Percentiles rank a stretch among this genome's conserved stretches.
Conservation (phyloP, 2,329 filamentous ascomycete genomes). For the Nemania serpens region DNA sequence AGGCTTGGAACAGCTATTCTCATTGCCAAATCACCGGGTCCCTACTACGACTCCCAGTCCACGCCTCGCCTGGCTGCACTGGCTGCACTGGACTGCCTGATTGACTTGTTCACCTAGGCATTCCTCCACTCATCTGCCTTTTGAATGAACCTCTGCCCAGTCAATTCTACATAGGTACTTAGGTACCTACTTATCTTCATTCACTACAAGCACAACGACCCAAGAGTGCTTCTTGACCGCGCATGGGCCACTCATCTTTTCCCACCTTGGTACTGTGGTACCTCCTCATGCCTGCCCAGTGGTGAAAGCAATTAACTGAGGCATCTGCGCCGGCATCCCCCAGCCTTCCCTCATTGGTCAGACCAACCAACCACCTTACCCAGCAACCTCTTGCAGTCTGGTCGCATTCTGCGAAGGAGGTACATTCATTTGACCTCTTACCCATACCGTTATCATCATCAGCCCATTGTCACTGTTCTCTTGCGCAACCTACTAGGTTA, state of each 20-base stretch:
- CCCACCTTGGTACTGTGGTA: not conserved
- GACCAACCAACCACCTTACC: slow-evolving; percentile 20
- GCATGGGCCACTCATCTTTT: slow-evolving; percentile 1
- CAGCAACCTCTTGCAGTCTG: not conserved
- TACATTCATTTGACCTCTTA: not conserved
- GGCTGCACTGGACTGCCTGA: too few relatives aligned
- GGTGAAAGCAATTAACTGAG: slow-evolving; percentile 2
- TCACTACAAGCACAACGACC: too few relatives aligned
- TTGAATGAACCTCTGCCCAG: too few relatives aligned
- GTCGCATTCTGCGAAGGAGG: slow-evolving; percentile 13
- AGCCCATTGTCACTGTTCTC: not conserved
- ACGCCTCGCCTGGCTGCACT: slow-evolving; percentile 17
- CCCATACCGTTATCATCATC: not conserved
- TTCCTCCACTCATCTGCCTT: too few relatives aligned
- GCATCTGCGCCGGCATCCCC: slow-evolving; percentile 12
- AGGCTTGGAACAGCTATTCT: not conserved
- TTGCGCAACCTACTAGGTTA: not conserved
- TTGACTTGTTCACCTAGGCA: too few relatives aligned
- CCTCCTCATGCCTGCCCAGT: slow-evolving; percentile 19
- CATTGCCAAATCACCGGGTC: slow-evolving; percentile 9
- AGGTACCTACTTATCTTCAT: too few relatives aligned
- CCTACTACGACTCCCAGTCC: slow-evolving; percentile 20
- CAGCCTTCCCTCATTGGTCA: slow-evolving; percentile 27
- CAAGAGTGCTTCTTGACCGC: not conserved
- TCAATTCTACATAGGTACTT: too few relatives aligned